Conservation (phyloP, 108 stramenopile genomes). For the Discostella stelligeroides region DNA sequence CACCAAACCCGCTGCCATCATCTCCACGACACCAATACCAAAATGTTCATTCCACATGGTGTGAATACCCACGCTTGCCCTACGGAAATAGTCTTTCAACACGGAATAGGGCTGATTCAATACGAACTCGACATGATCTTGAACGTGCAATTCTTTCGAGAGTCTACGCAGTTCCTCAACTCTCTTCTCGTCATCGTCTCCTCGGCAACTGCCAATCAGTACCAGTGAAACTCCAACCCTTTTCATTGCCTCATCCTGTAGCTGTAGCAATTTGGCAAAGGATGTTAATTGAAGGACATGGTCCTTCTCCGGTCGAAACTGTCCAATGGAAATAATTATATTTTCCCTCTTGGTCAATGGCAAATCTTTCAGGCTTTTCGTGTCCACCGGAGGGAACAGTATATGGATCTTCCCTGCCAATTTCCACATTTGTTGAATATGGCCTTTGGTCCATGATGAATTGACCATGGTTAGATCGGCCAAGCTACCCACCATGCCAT, state of each 20-base stretch:
- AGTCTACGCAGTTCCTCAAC: constrained; percentile 65
- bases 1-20: constrained; percentile 97
- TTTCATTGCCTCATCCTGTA: constrained; percentile 16
- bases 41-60: constrained; percentile 99
- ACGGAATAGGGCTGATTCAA: constrained; percentile 91
- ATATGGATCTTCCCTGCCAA: constrained; percentile 53
- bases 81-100: constrained; percentile 70
- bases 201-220: constrained; percentile 92
- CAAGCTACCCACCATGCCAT: constrained; percentile 81
- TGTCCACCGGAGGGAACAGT: constrained; percentile 93
- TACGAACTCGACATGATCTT: constrained; percentile 76
- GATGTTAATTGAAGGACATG: constrained; percentile 86
- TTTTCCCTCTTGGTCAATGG: constrained; percentile 42
- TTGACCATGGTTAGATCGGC: constrained; percentile 92
- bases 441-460: constrained; percentile 93
- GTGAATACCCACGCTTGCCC: constrained; percentile 93
- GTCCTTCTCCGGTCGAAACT: constrained; percentile 99
- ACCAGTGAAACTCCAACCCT: constrained; percentile 66
- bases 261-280: constrained; percentile 54
- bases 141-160: constrained; percentile 58
- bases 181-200: constrained; percentile 75
- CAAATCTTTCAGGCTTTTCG: constrained; percentile 49
- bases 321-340: constrained; percentile 91
- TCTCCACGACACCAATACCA: constrained; percentile 99
- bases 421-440: constrained; percentile 81